Base-by-base conservation (phyloP, 164 flowering plant species). In the Aristolochia contorta region DNA sequence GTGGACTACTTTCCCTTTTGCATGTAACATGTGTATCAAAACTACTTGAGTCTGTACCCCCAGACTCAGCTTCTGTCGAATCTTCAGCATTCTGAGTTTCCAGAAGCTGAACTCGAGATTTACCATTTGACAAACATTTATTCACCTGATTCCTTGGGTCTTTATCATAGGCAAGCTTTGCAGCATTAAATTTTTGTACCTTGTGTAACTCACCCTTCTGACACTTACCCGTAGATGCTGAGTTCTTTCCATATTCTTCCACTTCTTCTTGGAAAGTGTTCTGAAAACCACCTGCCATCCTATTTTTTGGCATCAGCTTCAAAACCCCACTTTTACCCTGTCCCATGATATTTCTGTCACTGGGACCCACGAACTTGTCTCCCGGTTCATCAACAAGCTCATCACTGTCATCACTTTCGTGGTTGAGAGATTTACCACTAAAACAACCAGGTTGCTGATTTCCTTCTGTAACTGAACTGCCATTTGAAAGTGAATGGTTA, bases 281-380 rank as follows among this genome's bases (percentile, higher is more conserved):
- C 47, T 61, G 62, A 51, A 71, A 53, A 33, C 60, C 79, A 59
- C 61, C 75, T 25, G 66, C 75, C 54, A 77, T 80, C 63, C 81
- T 81, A 65, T 75, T 83, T 21, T 80, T 82, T 19, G 80, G 74
- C 83, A 76, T 77, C 68, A 84, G 84, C 72, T 89, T 90, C 60
- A 84, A 67, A 41, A 87, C 94, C 60, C 96, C 97, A 71, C 85
- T 81, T 72, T 85, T 86, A 9, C 97, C 94, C 70, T 85, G 89
- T 58, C 87, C 65, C 70, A 89, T 77, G 37, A 85, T 78, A 53
- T 86, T 65, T 61, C 79, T 79, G 61, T 74, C 80, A 27, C 76
- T 66, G 64, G 65, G 46, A 60, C 21, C 70, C 59, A 56, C 68
- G 60, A 56, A 69, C 74, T 78, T 80, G 57, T 74, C 78, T 65